These are phyloP conservation scores for Populus davidiana DNA, from an alignment of 345 rosid species.

Conservation along the genomic window DNA sequence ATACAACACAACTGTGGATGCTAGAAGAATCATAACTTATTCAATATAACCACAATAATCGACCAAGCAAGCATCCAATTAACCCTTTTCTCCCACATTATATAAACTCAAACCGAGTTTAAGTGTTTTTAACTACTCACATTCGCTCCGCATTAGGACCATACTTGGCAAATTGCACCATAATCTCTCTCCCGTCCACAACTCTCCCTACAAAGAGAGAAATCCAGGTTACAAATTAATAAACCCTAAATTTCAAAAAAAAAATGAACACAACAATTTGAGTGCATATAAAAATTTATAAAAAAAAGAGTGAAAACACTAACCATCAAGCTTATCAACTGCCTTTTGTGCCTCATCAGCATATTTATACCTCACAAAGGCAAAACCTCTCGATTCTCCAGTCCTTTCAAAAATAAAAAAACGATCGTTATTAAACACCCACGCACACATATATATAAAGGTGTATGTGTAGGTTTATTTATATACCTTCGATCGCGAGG, in stretches of 20 bases:
- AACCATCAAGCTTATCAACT: conserved; percentile 72
- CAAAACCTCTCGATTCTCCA: conserved; percentile 60
- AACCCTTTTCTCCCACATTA: neutral
- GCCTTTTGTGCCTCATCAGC: conserved; percentile 77
- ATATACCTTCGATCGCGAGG: conserved; percentile 74
- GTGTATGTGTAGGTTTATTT: neutral
- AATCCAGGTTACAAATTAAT: neutral
- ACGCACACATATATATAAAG: neutral
- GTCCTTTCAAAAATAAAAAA: neutral
- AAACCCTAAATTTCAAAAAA: neutral
- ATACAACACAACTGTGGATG: neutral
- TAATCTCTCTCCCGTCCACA: conserved; percentile 29
- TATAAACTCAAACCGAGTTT: neutral
- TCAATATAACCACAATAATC: neutral
- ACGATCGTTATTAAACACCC: neutral
- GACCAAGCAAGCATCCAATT: neutral
- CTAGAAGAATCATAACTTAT: neutral
- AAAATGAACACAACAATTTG: neutral
- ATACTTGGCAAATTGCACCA: conserved; percentile 25
- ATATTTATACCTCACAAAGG: conserved; percentile 71
- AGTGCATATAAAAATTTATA: neutral
- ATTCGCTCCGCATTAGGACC: conserved; percentile 17
- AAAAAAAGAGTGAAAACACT: neutral
- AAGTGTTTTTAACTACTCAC: neutral
- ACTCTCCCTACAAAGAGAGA: conserved; percentile 7